Evolutionary conservation across 305 asterid genomes (phyloP), one percentile per base, ranked within the genome.

Genomic region (Euphrasia arctica): DNA sequence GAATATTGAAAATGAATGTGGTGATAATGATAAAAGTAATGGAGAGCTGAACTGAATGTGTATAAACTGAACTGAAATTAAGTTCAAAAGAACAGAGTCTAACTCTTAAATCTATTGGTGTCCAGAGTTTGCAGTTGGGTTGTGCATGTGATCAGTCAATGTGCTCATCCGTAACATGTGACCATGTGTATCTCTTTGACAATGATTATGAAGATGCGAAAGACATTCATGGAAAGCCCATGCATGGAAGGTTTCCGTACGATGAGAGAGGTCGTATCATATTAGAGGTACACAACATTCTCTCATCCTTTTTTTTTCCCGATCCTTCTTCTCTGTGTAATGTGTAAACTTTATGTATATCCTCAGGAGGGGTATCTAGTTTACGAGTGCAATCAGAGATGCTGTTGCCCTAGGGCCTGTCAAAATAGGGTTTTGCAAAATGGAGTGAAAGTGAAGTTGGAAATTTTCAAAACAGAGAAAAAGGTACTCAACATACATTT

Each of bases 331-430:
- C 15, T 50, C 9, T 49, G 14, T 49, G 13, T 54, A 54, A 54
- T 6, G n/a, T 9, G 34, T 4, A 27, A 54, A 55, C 7, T 3
- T 27, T 28, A 7, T 41, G 28, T 55, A 10, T 66, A 72, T 75
- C 67, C 0, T 72, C 88, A 94, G 99, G 99, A 86, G 82, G 99
- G 99, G 3, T 94, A 88, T 78, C 80, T 94, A 58, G 98, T 94
- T 34, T 94, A 94, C 52, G 99, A 94, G 79, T 94, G 99, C 90
- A 94, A 94, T 67, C 85, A 70, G 73, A 78, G 88, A 73, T 91
- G 99, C 79, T 25, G 80, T 71, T 94, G 99, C 78, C 76, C 83
- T 72, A 82, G 77, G 80, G 66, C 74, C 59, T 94, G 99, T 75
- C 93, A 66, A 82, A 94, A 94, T 77, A 83, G 98, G 85, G 94